phyloP scores from a whole-genome alignment of 306 rosid species.

The Senna tora region DNA sequence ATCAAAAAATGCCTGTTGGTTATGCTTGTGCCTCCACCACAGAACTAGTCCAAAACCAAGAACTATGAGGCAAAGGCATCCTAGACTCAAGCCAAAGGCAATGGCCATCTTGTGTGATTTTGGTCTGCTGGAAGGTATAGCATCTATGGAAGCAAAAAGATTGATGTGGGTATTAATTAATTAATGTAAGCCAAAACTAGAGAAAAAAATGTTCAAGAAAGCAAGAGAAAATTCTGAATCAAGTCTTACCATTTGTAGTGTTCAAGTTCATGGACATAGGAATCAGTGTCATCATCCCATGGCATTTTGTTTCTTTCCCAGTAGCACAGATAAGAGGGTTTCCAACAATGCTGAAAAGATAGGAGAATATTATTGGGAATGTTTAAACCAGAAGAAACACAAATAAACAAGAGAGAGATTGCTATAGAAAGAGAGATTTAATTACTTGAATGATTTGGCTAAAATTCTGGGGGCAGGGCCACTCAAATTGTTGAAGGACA shows the following conservation, averaged over 20 bases:
- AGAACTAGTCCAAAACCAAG: slow-evolving; percentile 74
- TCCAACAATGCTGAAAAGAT: slow-evolving; percentile 77
- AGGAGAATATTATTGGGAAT: slow-evolving; percentile 8
- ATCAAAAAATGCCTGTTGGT: slow-evolving; percentile 49
- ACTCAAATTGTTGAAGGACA: slow-evolving; percentile 87
- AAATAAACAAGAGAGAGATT: slow-evolving; percentile 4
- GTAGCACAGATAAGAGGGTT: slow-evolving; percentile 84
- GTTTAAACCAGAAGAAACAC: slow-evolving; percentile 15
- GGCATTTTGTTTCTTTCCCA: slow-evolving; percentile 80
- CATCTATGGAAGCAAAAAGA: slow-evolving; percentile 56
- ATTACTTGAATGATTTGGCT: slow-evolving; percentile 91
- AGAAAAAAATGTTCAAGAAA: neutral
- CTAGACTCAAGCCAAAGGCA: slow-evolving; percentile 82
- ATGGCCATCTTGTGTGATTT: slow-evolving; percentile 78
- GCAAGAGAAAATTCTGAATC: neutral
- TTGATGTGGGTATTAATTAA: slow-evolving; percentile 41
- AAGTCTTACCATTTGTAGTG: slow-evolving; percentile 60
- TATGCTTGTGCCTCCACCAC: slow-evolving; percentile 45
- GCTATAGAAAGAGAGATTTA: slow-evolving; percentile 35
- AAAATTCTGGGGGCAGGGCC: slow-evolving; percentile 89
- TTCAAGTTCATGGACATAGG: slow-evolving; percentile 95
- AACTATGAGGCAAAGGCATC: slow-evolving; percentile 75
- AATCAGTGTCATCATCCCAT: slow-evolving; percentile 65
- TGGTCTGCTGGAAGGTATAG: slow-evolving; percentile 54
- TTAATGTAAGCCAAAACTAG: neutral